Base-by-base conservation (phyloP, 306 rosid genomes). In the Hippophae tibetana region DNA sequence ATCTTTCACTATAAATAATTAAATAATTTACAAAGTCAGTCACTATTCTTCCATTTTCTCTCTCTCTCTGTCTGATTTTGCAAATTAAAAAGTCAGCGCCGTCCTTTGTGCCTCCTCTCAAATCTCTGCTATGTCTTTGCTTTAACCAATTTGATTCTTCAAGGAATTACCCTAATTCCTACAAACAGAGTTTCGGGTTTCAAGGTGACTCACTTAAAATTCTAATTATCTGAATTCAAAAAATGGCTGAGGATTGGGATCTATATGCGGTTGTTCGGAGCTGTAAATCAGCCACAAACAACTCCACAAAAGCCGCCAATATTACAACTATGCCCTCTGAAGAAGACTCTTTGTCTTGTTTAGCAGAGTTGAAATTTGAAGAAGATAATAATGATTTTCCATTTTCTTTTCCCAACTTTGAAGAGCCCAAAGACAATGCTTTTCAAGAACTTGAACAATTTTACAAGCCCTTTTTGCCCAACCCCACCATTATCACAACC, bases 211-310 rank as follows among this genome's bases (percentile, higher is more conserved):
- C 53, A 6, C 23, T 49, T 12, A 12, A 5, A 6, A 12, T 12
- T 3, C 14, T 2, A 13, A 12, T 12, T 3, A 6, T 2, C 53
- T 42, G 42, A 53, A 10, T n/a, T 10, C 42, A 49, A 43, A 1
- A 46, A 61, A 82, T 80, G 84, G 75, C 70, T 2, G 83, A 74
- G 6, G 89, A 84, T 51, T 89, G 93, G 87, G 95, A 86, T 80
- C 97, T 89, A 42, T 60, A 68, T 53, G 89, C 97, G 1, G 83
- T 89, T 13, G 93, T 89, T 6, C 56, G 93, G 45, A 71, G 93
- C 44, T 86, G 81, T 73, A 76, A 67, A 66, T 43, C 80, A 7
- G 53, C 67, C 51, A 44, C 63, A 2, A 41, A 64, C 44, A 31
- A 58, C 10, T 6, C 69, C 40, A 26, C n/a, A 7, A 14, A 61